Evolutionary conservation across 352 stramenopile species (phyloP), one percentile per base, ranked within the genome.

Genomic region (Pseudoperonospora humuli): DNA sequence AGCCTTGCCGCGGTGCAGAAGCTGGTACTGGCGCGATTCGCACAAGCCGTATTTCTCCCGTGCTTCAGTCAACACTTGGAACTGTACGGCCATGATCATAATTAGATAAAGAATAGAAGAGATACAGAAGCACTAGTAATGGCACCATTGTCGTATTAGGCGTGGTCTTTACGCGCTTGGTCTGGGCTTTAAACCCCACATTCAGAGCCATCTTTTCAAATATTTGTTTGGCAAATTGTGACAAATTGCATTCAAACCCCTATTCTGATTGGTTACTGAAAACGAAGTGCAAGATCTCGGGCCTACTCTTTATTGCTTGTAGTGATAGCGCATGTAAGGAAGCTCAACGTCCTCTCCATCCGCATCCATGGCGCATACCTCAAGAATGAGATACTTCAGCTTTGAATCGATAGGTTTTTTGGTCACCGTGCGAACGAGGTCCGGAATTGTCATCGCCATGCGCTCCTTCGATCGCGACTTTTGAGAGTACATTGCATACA

Each of bases 341-440:
- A 98, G 60, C 55, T 98, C 95, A 29, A 98, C 75, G 42, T 98
- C 95, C 63, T 97, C 93, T 41, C 89, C 93, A 4, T 98, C 93
- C 23, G 85, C 75, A 57, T 98, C 93, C 51, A 94, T 97, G n/a
- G 87, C 88, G 64, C 96, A 98, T 9, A 98, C 76, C 66, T 98
- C 95, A 21, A 98, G 75, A 41, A 95, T 96, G 33, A 98, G 70
- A 52, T 97, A 98, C 50, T 98, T 95, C 55, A 97, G 84, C 54
- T 95, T 96, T 18, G 73, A 41, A 29, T 95, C 88, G 40, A 98
- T 86, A 10, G 90, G 74, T 52, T 97, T 97, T 69, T 98, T 98
- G 15, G 91, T 98, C 28, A 99, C 95, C 14, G 83, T 95, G 21
- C 78, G 75, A 15, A 98, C 90, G 13, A 98, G 74, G 50, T 98